These are phyloP conservation scores for Saccharomyces eubayanus DNA, from an alignment of 805 yeast species.

Conservation along the genomic window DNA sequence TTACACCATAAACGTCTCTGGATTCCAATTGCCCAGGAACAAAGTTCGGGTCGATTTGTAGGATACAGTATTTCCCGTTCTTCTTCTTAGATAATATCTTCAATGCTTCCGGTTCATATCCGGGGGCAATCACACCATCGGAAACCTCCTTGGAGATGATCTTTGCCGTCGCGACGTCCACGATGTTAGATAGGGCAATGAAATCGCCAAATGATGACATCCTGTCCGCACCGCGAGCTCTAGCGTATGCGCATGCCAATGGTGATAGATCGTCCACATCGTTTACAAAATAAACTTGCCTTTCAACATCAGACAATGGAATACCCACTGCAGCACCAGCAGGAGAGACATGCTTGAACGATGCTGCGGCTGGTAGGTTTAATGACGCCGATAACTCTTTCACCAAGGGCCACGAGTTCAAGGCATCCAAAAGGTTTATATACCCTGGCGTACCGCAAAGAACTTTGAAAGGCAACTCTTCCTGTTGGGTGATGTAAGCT, in stretches of 20 bases:
- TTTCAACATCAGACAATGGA: constrained; percentile 84
- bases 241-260: constrained; percentile 94
- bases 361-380: constrained; percentile 96
- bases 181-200: constrained; percentile 93
- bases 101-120: constrained; percentile 85
- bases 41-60: constrained; percentile 93
- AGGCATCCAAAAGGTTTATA: constrained; percentile 90
- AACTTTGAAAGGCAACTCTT: constrained; percentile 86
- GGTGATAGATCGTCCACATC: constrained; percentile 95
- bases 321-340: constrained; percentile 98
- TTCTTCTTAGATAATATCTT: constrained; percentile 84
- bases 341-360: constrained; percentile 97
- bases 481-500: constrained; percentile 81
- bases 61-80: constrained; percentile 93
- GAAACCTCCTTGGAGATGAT: constrained; percentile 95
- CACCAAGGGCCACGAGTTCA: constrained; percentile 98
- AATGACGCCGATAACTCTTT: constrained; percentile 91
- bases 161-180: constrained; percentile 91
- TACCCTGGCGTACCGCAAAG: constrained; percentile 94
- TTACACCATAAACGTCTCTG: constrained; percentile 93
- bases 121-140: constrained; percentile 99
- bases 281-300: constrained; percentile 88
- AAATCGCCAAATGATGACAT: constrained; percentile 99
- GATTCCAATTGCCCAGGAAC: constrained; percentile 75
- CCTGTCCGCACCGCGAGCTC: constrained; percentile 99